Base-by-base conservation (phyloP, 192 early-diverging fungal species). In the Coemansia sp. region DNA sequence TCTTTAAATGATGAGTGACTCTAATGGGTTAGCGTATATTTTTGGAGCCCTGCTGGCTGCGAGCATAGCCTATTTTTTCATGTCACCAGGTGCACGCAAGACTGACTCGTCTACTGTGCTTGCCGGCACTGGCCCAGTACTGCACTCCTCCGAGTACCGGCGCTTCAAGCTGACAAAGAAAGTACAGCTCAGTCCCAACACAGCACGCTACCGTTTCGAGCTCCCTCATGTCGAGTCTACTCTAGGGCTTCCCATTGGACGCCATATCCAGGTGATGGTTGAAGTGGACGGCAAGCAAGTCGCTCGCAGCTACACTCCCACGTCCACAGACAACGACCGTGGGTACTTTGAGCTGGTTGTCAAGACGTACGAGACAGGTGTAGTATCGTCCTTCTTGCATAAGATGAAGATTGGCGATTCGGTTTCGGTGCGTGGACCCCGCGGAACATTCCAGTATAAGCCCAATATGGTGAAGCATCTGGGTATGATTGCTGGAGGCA, bases 401-500 rank as follows among this genome's bases (percentile, higher is more conserved):
- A 76, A 80, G 21, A 80, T 97, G 42, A 44, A 75, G 43, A 64
- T 94, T 28, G 91, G 91, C 40, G 87, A 95, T 44, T 69, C 63
- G 19, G 81, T 94, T 50, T 68, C 79, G 23, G 85, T 91, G n/a
- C 84, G 84, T 44, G 94, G 94, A 6, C 94, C 94, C 8, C 93
- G 93, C 79, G 94, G 94, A 19, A 80, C 84, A 41, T 95, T 95
- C 80, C 83, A 76, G 59, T 95, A 94, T 80, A 80, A 69, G 16
- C 84, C 92, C 42, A 92, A 93, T 65, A 85, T 92, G 79, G 82
- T 85, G 39, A 80, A 80, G 13, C 70, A 68, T 8, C 71, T 97
- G 14, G 92, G 93, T 51, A 94, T 97, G 93, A 86, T 94, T 81
- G 94, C 94, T 36, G 91, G 93, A 28, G 94, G 94, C 50, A 92